A percentile compares a stretch with the other conserved stretches of the same genome.
phyloP scores from a whole-genome alignment of 2,329 filamentous ascomycete species.

The Colletotrichum cereale region DNA sequence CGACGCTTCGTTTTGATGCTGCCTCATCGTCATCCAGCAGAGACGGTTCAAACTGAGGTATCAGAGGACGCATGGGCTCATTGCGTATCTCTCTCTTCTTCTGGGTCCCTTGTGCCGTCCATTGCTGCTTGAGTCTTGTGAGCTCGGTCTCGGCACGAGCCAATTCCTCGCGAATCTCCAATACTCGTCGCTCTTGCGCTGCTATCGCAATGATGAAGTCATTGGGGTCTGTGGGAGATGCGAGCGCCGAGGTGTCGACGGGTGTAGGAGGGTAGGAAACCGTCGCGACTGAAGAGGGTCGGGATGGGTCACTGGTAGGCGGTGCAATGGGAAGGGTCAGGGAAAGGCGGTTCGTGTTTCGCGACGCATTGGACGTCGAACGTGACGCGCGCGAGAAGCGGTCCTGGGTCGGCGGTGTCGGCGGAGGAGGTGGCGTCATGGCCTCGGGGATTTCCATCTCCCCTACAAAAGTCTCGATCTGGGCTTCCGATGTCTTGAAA shows the following conservation, averaged over 20 bases:
- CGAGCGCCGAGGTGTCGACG: slow-evolving; percentile 56
- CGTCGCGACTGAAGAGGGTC: slow-evolving; percentile 63
- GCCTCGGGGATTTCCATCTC: slow-evolving; percentile 36
- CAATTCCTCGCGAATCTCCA: slow-evolving; percentile 94
- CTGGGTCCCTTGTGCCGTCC: slow-evolving; percentile 80
- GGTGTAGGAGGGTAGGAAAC: slow-evolving; percentile 65
- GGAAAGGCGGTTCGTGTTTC: slow-evolving; percentile 70
- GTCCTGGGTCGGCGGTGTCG: slow-evolving; percentile 54
- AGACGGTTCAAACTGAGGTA: slow-evolving; percentile 42
- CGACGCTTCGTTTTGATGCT: slow-evolving; percentile 59
- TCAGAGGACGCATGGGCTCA: slow-evolving; percentile 63
- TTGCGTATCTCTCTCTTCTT: slow-evolving; percentile 78
- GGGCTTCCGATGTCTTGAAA: slow-evolving; percentile 26
- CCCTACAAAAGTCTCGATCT: slow-evolving; percentile 28
- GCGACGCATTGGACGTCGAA: slow-evolving; percentile 65
- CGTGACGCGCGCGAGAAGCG: slow-evolving; percentile 61
- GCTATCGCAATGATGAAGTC: slow-evolving; percentile 91
- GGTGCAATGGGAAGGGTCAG: slow-evolving; percentile 72
- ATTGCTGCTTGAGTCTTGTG: slow-evolving; percentile 83
- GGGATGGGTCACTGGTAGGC: slow-evolving; percentile 64
- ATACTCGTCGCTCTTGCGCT: slow-evolving; percentile 88
- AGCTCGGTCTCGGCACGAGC: slow-evolving; percentile 84
- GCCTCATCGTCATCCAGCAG: slow-evolving; percentile 55
- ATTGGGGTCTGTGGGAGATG: slow-evolving; percentile 67
- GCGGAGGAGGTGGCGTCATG: slow-evolving; percentile 52